Base-by-base conservation (phyloP, 371 early-diverging fungal species). In the Batkoa obscura region DNA sequence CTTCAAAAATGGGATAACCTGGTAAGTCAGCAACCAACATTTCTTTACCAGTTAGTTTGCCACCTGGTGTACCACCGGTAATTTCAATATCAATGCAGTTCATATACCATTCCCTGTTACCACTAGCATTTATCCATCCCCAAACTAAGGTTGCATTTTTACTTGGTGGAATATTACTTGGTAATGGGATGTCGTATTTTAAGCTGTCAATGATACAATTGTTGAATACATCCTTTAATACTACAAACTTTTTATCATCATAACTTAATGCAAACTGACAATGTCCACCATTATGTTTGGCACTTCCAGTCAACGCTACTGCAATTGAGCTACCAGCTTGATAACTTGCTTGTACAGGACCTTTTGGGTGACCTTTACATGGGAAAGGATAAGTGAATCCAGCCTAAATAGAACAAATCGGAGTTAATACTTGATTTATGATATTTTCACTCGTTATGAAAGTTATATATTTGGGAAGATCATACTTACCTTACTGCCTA, bases 221-320 rank as follows among this genome's bases (percentile, higher is more conserved):
- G 4, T n/a, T 37, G 1, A 56, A 39, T n/a, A 51, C 34, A 31
- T 34, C 56, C 5, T 58, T 54, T n/a, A 58, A 9, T 6, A 43
- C 46, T 4, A 43, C 43, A 32, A 34, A 48, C 17, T 66, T 67
- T 39, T 73, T 80, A 43, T 68, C 67, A 61, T 84, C 80, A 48
- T 74, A 77, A 2, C 74, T 72, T 33, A 84, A 58, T 0, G 82
- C 66, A 57, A 78, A 82, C 62, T 81, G 77, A 52, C 83, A 81
- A 56, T 77, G 77, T 35, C 83, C 83, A 51, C 81, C 81, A 23
- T 68, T 66, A 60, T 74, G 76, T 15, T 51, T 50, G 17, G 41
- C 43, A 3, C 5, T 3, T 1, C 46, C 43, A 8, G 13, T 36
- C 1, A 55, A n/a, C 4, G 10, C 32, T 10, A 55, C 34, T 1